Evolutionary conservation across 768 basidiomycete species (phyloP).

Genomic region (Pleurotus tuoliensis): DNA sequence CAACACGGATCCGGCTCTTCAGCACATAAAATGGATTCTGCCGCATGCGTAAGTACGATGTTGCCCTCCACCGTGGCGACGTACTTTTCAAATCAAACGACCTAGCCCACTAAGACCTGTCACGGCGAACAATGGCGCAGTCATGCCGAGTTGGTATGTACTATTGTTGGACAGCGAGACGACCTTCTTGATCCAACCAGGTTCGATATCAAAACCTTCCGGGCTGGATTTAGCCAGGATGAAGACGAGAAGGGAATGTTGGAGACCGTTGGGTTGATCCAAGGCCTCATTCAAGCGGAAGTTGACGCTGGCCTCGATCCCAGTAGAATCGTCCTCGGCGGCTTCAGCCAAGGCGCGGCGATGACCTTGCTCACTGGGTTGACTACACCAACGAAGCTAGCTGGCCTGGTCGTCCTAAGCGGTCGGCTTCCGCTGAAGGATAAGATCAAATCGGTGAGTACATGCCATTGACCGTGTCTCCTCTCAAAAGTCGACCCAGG

Average conservation of each 20-base stretch:
- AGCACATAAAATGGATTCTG: conserved; percentile 86
- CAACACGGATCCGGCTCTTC: conserved; percentile 44
- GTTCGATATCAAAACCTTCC: conserved; percentile 1
- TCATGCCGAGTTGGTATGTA: conserved; percentile 70
- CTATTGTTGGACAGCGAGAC: not conserved
- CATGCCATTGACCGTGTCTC: no score
- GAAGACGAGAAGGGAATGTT: conserved; percentile 38
- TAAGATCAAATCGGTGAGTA: conserved; percentile 33
- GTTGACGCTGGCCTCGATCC: conserved; percentile 36
- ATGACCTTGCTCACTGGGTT: conserved; percentile 39
- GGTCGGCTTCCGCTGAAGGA: conserved; percentile 40
- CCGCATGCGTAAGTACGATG: conserved; percentile 65
- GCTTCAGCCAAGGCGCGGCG: conserved; percentile 46
- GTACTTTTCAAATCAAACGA: not conserved
- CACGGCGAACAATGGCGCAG: conserved; percentile 69
- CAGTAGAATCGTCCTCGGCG: conserved; percentile 42
- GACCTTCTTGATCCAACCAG: not conserved
- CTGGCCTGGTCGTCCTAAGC: conserved; percentile 36
- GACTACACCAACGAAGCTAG: conserved; percentile 31
- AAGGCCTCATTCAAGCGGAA: conserved; percentile 36
- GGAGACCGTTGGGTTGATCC: conserved; percentile 28
- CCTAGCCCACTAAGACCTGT: conserved; percentile 55
- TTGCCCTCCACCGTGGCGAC: no score
- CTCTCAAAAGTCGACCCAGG: not conserved
- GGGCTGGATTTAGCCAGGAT: conserved; percentile 6